Conservation (phyloP, 169 alveolate species). For the Plasmodium cynomolgi region DNA sequence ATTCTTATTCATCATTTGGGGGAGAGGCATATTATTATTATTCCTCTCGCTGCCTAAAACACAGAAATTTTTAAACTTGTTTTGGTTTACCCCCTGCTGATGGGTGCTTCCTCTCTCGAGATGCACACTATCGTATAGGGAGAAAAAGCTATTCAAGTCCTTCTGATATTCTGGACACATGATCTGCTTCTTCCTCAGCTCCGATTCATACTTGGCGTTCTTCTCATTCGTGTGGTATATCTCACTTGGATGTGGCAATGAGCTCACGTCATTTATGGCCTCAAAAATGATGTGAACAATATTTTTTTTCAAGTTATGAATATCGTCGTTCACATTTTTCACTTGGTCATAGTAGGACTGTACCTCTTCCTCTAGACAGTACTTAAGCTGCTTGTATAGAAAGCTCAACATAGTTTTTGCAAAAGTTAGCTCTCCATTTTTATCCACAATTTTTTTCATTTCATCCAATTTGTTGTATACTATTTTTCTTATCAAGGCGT, state of each 20-base stretch:
- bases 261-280: conserved; percentile 39
- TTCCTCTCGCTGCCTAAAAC: background rate
- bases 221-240: background rate
- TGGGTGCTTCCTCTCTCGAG: background rate
- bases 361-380: conserved; percentile 56
- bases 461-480: conserved; percentile 34
- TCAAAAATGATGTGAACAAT: conserved; percentile 28
- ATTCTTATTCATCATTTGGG: background rate
- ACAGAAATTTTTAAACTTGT: conserved; percentile 25
- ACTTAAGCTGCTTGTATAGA: conserved; percentile 57
- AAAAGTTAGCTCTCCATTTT: conserved; percentile 55
- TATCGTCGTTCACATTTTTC: conserved; percentile 55
- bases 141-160: conserved; percentile 37
- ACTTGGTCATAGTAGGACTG: conserved; percentile 19
- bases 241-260: conserved; percentile 30
- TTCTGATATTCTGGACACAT: conserved; percentile 33
- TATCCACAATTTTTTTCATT: conserved; percentile 41
- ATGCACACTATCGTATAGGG: conserved; percentile 31
- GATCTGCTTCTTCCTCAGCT: conserved; percentile 4
- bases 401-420: conserved; percentile 62
- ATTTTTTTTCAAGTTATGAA: conserved; percentile 53
- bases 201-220: background rate
- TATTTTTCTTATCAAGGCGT: conserved; percentile 43
- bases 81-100: background rate
- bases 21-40: background rate